Percentiles rank a stretch among this genome's conserved stretches.
These are phyloP conservation scores for Ceratocystis alfenasii DNA, from an alignment of 2,329 filamentous ascomycete species.

Conservation along the genomic window DNA sequence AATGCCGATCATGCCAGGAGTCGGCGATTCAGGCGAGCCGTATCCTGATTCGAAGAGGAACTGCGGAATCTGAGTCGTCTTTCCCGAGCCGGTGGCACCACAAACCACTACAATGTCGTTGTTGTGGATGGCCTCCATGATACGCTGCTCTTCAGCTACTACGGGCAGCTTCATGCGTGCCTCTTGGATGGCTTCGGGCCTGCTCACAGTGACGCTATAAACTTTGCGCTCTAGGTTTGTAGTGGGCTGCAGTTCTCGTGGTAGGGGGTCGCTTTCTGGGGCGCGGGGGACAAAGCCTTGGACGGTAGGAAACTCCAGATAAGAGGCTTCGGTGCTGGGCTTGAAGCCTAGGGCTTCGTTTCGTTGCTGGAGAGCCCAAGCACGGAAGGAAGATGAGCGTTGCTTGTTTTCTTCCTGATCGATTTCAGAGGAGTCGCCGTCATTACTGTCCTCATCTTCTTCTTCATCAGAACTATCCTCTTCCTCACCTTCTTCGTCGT, in stretches of 20 bases:
- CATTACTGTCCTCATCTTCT: conserved; percentile 25
- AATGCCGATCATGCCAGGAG: conserved; percentile 83
- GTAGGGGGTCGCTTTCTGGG: conserved; percentile 58
- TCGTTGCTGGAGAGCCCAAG: conserved; percentile 78
- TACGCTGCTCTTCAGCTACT: conserved; percentile 87
- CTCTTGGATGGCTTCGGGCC: conserved; percentile 62
- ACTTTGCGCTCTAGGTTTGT: conserved; percentile 55
- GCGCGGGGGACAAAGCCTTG: conserved; percentile 55
- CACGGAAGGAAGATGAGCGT: conserved; percentile 64
- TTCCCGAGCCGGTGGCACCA: conserved; percentile 90
- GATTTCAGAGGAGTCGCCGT: conserved; percentile 29
- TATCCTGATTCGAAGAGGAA: conserved; percentile 93
- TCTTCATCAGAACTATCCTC: conserved; percentile 24
- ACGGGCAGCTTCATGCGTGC: conserved; percentile 72
- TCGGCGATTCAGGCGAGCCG: conserved; percentile 63
- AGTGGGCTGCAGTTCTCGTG: conserved; percentile 51
- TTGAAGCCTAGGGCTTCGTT: conserved; percentile 67
- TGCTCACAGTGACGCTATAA: conserved; percentile 59
- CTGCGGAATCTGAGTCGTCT: conserved; percentile 94
- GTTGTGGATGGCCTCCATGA: conserved; percentile 95
- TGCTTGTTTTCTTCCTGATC: conserved; percentile 28
- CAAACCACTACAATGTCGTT: conserved; percentile 83
- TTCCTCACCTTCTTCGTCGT: conserved; percentile 27
- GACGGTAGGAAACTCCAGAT: conserved; percentile 43
- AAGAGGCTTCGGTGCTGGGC: conserved; percentile 34